Base-by-base conservation (phyloP, 306 rosid genomes). In the Aeschynomene evenia region DNA sequence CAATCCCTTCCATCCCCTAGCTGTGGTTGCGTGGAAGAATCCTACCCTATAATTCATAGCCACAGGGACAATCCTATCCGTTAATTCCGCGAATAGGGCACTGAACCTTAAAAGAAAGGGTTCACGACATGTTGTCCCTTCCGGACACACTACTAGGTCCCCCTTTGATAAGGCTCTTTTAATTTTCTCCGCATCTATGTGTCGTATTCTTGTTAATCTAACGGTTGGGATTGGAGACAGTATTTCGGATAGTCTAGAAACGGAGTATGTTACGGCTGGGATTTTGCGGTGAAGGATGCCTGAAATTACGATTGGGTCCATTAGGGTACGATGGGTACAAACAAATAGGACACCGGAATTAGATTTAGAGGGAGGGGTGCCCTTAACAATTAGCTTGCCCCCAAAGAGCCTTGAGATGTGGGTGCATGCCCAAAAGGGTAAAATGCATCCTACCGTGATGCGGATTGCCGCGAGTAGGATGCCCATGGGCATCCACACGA, bases 1-100 rank as follows among this genome's bases (percentile, higher is more conserved):
- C 81, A 91, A 50, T 2, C 87, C 89, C 56, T 94, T 94, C 91
- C 95, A 94, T 1, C 99, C 99, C 24, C 86, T 77, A 0, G 99
- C 99, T 0, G 99, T 94, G 8, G 99, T 91, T 10, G 99, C 97
- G 59, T 94, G 99, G 73, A 94, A 94, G 71, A 94, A 82, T n/a
- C 96, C 95, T 1, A 90, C 95, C 63, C 96, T 79, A 24, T 91
- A 94, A 60, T 87, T 94, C 96, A 94, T 94, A 2, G 97, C 99
- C 59, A 94, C 99, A 1, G 99, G 97, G 14, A 94, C 99, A n/a
- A 94, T 94, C 20, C 89, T 73, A 72, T 94, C 96, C 0, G 99
- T 91, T 19, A 94, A 71, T 8, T 94, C 99, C 0, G 99, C 97
- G 22, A 91, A 94, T 0, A 94, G 83, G 0, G 85, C 95, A 23